phyloP scores from a whole-genome alignment of 495 filamentous ascomycete genomes.

The Xylaria bambusicola region DNA sequence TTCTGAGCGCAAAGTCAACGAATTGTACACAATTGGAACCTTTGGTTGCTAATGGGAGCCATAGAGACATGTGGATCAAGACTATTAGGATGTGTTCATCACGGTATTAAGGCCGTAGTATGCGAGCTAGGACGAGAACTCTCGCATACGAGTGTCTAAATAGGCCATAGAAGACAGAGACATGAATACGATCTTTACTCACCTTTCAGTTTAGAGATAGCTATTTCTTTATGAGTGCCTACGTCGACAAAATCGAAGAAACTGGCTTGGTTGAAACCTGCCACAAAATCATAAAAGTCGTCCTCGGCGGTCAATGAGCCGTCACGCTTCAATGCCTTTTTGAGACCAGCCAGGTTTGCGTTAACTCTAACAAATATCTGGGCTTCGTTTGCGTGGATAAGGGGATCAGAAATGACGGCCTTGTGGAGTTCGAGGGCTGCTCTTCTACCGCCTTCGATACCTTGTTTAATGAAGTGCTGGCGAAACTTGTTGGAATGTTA shows the following conservation, averaged over 20 bases:
- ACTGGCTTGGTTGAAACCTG: conserved; percentile 74
- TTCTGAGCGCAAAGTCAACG: conserved; percentile 50
- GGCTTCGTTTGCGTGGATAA: conserved; percentile 37
- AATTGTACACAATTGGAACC: neutral
- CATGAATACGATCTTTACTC: conserved; percentile 31
- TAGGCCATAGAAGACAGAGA: neutral
- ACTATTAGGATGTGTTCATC: no score
- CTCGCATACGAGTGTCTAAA: neutral
- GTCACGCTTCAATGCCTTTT: conserved; percentile 58
- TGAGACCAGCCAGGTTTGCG: conserved; percentile 66
- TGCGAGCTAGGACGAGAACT: neutral
- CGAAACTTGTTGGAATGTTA: conserved; percentile 55
- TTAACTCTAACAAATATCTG: conserved; percentile 71
- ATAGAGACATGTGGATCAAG: neutral
- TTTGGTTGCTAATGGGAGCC: neutral
- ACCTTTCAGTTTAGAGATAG: conserved; percentile 77
- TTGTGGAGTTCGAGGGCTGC: conserved; percentile 65
- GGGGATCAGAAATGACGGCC: conserved; percentile 51
- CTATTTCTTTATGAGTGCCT: conserved; percentile 66
- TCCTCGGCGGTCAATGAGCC: conserved; percentile 57
- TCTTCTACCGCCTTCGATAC: conserved; percentile 68
- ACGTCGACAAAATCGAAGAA: conserved; percentile 78
- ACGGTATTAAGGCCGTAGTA: neutral
- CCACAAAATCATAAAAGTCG: conserved; percentile 66
- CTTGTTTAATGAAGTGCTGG: conserved; percentile 62